phyloP scores from a whole-genome alignment of 768 basidiomycete genomes.

The Kwoniella sp. region DNA sequence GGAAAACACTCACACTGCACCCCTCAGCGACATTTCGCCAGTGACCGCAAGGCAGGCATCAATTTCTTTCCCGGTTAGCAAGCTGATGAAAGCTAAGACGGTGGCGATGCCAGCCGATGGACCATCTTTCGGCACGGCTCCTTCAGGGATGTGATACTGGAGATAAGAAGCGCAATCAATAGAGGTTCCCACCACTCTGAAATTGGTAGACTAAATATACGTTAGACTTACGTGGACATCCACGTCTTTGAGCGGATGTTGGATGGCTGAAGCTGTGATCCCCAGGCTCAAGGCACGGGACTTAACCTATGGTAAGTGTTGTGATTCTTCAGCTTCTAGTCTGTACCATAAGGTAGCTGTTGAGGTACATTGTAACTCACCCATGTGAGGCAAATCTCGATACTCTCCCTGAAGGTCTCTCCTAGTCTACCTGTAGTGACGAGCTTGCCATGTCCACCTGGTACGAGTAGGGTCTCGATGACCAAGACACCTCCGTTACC shows the following conservation, averaged over 20 bases:
- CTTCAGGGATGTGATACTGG: constrained; percentile 63
- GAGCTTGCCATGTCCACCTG: constrained; percentile 68
- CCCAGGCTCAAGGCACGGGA: constrained; percentile 60
- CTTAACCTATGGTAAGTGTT: constrained; percentile 57
- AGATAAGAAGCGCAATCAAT: too few species aligned
- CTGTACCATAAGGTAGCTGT: too few species aligned
- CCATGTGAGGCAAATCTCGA: constrained; percentile 87
- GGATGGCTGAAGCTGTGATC: constrained; percentile 21
- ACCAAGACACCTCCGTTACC: constrained; percentile 61
- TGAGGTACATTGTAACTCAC: too few species aligned
- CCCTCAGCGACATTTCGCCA: constrained; percentile 74
- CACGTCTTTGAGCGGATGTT: constrained; percentile 64
- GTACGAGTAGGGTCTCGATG: constrained; percentile 78
- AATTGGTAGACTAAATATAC: too few species aligned
- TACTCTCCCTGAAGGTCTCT: constrained; percentile 90
- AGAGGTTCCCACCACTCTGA: too few species aligned
- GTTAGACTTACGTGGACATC: constrained; percentile 71
- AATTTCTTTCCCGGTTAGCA: constrained; percentile 74
- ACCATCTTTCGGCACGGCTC: constrained; percentile 91
- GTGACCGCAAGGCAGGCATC: constrained; percentile 81
- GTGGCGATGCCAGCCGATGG: constrained; percentile 88
- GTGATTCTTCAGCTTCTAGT: too few species aligned
- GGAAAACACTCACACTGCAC: constrained; percentile 46
- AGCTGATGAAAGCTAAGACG: constrained; percentile 82
- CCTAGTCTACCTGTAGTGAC: constrained; percentile 82